A percentile compares a stretch with the other conserved stretches of the same genome.
phyloP scores from a whole-genome alignment of 1,284 basidiomycete species.

The Marasmius fiardii region DNA sequence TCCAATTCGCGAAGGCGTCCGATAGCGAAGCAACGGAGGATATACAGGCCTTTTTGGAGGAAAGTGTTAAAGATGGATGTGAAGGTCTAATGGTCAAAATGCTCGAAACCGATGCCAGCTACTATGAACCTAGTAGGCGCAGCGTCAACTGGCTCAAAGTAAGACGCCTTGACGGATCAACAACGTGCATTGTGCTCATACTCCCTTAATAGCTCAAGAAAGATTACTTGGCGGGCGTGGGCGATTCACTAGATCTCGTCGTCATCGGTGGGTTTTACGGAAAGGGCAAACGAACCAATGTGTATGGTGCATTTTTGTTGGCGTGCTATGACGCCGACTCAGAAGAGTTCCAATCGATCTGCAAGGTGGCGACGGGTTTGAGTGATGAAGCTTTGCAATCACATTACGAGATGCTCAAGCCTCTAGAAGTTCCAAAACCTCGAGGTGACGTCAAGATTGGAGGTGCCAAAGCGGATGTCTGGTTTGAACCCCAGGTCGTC shows the following conservation, averaged over 20 bases:
- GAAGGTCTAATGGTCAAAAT: constrained; percentile 99
- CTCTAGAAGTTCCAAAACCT: constrained; percentile 67
- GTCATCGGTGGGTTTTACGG: constrained; percentile 97
- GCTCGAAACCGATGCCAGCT: constrained; percentile 87
- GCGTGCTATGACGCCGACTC: constrained; percentile 92
- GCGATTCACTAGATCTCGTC: constrained; percentile 95
- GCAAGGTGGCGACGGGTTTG: constrained; percentile 99
- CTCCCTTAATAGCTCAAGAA: constrained; percentile 77
- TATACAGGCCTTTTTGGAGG: constrained; percentile 93
- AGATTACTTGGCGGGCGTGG: constrained; percentile 95
- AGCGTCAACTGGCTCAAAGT: constrained; percentile 99
- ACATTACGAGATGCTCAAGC: constrained; percentile 83
- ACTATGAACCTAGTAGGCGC: constrained; percentile 92
- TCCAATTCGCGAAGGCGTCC: constrained; percentile 88
- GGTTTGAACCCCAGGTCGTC: constrained; percentile 93
- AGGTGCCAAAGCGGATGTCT: constrained; percentile 89
- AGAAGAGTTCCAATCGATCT: constrained; percentile 93
- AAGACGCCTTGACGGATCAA: constrained; percentile 10
- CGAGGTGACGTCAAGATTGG: constrained; percentile 83
- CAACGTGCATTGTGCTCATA: constrained; percentile 1
- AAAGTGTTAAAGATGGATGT: constrained; percentile 96
- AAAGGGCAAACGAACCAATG: constrained; percentile 95
- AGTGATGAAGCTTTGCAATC: constrained; percentile 85
- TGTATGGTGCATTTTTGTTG: constrained; percentile 94
- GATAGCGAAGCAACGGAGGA: constrained; percentile 92